Evolutionary conservation across 169 alveolate species (phyloP), one percentile per base, ranked within the genome.

Genomic region (Fabrea salina): DNA sequence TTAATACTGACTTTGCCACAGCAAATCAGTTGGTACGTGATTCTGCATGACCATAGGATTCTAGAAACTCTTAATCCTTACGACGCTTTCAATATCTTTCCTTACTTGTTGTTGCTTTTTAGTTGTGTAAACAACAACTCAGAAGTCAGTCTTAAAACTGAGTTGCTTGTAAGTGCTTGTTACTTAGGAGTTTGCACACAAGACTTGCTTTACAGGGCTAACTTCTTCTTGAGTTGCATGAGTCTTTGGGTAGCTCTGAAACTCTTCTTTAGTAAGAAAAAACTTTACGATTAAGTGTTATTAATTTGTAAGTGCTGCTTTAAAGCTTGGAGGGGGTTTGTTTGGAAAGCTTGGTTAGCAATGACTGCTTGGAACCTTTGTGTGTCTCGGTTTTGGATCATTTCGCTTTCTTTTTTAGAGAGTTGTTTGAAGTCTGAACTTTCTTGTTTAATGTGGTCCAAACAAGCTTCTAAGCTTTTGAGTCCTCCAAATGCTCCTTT

Each of bases 371-470:
- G 41, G 32, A 61, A 16, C 49, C 74, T 61, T 30, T 61, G 51
- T 37, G 74, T 61, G 32, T 61, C 74, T 61, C 74, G 74, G 39
- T 61, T 61, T 16, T 35, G 22, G n/a, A 61, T 27, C 11, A 61
- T 27, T 27, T 27, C n/a, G 32, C n/a, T 32, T 35, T 61, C 74
- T 37, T 35, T 61, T 35, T 61, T 61, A 1, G 74, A 61, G 8
- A 61, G 49, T 32, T 61, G 16, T 1, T 2, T 61, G 7, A 33
- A 13, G 19, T 30, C 25, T 1, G 2, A 8, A 8, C 39, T 37
- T 27, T 37, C 74, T 30, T 61, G 41, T 27, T 61, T 16, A 61
- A 61, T 61, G 16, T 37, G 37, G 22, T 32, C 39, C 25, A 61
- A 35, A 13, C 37, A 11, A n/a, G 32, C 74, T 61, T 37, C 74